These are phyloP conservation scores for Eimeria sp. DNA, from an alignment of 169 alveolate species.

Conservation along the genomic window DNA sequence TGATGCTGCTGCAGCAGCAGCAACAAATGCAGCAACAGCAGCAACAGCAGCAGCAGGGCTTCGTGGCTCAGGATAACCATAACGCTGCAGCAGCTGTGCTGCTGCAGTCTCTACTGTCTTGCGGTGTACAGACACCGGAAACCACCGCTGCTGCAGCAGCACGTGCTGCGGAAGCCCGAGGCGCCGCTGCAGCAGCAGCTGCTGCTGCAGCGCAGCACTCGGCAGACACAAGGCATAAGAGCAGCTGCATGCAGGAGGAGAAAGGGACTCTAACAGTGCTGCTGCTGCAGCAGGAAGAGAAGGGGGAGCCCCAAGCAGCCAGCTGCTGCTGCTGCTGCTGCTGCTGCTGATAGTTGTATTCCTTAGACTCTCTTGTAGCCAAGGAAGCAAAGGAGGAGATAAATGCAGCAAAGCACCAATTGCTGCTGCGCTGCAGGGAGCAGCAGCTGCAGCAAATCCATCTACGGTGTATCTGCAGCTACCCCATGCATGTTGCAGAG, in stretches of 20 bases:
- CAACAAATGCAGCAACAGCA: conserved; percentile 67
- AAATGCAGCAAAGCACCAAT: conserved; percentile 30
- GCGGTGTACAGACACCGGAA: conserved; percentile 55
- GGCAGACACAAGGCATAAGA: conserved; percentile 40
- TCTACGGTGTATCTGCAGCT: conserved; percentile 37
- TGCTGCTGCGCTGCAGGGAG: conserved; percentile 52
- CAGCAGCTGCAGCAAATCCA: conserved; percentile 43
- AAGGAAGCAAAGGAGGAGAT: conserved; percentile 54
- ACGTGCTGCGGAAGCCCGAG: conserved; percentile 49
- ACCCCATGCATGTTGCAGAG: conserved; percentile 48
- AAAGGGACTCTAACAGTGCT: background rate
- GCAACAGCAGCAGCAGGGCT: conserved; percentile 67
- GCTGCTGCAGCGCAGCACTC: conserved; percentile 15
- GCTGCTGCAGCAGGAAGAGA: conserved; percentile 68
- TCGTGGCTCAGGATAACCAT: conserved; percentile 11
- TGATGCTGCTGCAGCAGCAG: conserved; percentile 29
- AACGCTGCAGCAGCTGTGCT: conserved; percentile 58
- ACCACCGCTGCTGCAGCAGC: conserved; percentile 67
- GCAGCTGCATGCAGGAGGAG: conserved; percentile 27
- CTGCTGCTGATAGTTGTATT: background rate
- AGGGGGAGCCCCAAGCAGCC: conserved; percentile 28
- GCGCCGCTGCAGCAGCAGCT: conserved; percentile 28
- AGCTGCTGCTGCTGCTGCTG: conserved; percentile 54
- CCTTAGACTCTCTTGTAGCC: conserved; percentile 11
- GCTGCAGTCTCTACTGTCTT: conserved; percentile 20